Base-by-base conservation (phyloP, 192 early-diverging fungal genomes). In the Geranomyces michiganensis region DNA sequence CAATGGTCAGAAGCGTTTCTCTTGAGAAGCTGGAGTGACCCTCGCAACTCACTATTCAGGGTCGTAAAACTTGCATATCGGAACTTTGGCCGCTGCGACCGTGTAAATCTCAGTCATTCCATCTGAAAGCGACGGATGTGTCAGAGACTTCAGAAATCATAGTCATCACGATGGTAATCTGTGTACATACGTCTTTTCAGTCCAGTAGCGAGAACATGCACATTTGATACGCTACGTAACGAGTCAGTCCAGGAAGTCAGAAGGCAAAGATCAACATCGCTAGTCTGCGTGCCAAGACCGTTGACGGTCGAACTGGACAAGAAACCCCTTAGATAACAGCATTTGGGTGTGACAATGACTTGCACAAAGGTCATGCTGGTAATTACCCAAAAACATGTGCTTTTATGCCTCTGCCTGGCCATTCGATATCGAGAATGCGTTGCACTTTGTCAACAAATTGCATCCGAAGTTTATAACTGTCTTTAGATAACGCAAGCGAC, bases 201-300 rank as follows among this genome's bases (percentile, higher is more conserved):
- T 30, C 79, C 82, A 36, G 82, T 84, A 27, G 90, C 92, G 48
- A 98, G 71, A 55, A 88, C 83, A 70, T 86, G 84, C 65, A 98
- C 80, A 62, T 85, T 81, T 32, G 79, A 65, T 22, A 85, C 66
- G 26, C 82, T 86, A 62, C 91, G 84, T 61, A 86, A 81, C 21
- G 92, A 76, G 70, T 93, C 93, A 29, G 84, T 81, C 87, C 91
- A 92, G 24, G 86, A 78, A 0, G 95, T 96, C n/a, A 89, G 92
- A 62, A 98, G 77, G 72, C 94, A 96, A 24, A 98, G 82, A 78
- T 98, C 96, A 12, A 98, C 92, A 77, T 98, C 96, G 44, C 91
- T 93, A 21, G 78, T 78, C 43, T 79, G 84, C 0, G 93, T 94
- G 24, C 92, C 95, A 27, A 98, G 81, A 45, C 91, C 90, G 79